Conservation (phyloP, 1,139 yeast species). For the Candida glucosophila region DNA sequence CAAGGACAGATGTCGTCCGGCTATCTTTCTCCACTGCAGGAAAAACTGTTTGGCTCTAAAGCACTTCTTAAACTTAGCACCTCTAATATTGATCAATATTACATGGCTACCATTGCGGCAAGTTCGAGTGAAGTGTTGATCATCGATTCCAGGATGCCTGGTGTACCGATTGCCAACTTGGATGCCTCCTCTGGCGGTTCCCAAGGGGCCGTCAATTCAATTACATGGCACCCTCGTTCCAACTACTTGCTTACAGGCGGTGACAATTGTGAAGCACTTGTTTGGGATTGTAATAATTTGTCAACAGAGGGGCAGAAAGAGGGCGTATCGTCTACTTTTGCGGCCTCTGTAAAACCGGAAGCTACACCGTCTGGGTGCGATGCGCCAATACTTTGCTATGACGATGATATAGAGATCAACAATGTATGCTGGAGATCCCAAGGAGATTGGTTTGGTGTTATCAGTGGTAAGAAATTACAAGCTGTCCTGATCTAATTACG, state of each 20-base stretch:
- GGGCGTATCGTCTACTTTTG: constrained; percentile 39
- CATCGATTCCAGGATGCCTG: constrained; percentile 84
- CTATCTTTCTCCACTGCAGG: constrained; percentile 26
- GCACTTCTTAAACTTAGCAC: constrained; percentile 74
- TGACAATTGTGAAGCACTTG: constrained; percentile 84
- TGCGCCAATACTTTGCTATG: constrained; percentile 23
- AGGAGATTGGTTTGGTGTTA: constrained; percentile 80
- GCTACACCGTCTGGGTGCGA: constrained; percentile 14
- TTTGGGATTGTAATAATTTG: constrained; percentile 62
- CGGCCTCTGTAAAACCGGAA: constrained; percentile 22
- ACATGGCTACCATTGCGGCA: constrained; percentile 70
- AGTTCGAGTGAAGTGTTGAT: constrained; percentile 60
- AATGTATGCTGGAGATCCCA: constrained; percentile 64
- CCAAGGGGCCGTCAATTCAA: constrained; percentile 54
- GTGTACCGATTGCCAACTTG: constrained; percentile 62
- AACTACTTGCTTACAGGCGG: constrained; percentile 67
- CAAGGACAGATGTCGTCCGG: constrained; percentile 1
- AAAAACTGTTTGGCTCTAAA: constrained; percentile 30
- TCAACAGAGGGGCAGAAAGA: constrained; percentile 9
- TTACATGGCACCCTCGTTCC: constrained; percentile 78
- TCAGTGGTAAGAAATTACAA: constrained; percentile 74
- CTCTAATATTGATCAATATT: constrained; percentile 72
- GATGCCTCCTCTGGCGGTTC: constrained; percentile 53
- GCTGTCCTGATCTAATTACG: constrained; percentile 44
- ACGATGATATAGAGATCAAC: constrained; percentile 63